Percentiles rank a stretch among this genome's conserved stretches.
Conservation (phyloP, 2,329 filamentous ascomycete species). For the Verticillium alfalfae region DNA sequence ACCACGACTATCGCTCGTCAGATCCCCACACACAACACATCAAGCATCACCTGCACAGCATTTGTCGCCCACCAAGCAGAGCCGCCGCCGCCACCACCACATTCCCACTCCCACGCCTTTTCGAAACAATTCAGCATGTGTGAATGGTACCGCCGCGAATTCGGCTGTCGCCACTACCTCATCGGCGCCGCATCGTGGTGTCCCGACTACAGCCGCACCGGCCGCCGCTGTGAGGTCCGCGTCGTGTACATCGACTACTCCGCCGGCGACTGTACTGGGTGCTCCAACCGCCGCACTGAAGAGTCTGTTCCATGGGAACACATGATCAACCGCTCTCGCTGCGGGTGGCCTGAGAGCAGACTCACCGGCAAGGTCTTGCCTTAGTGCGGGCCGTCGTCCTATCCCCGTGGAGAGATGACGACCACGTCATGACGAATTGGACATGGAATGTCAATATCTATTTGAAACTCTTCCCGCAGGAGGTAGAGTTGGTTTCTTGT, state of each 20-base stretch:
- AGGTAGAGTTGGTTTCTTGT: not conserved
- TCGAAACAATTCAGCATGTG: constrained; percentile 5
- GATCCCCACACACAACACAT: not conserved
- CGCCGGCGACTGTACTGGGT: constrained; percentile 6
- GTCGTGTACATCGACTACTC: constrained; percentile 10
- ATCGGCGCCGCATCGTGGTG: constrained; percentile 12
- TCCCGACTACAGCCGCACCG: constrained; percentile 10
- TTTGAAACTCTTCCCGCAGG: not conserved
- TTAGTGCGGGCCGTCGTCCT: not conserved
- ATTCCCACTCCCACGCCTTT: too few species aligned
- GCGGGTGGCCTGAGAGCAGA: not conserved
- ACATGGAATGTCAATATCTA: not conserved
- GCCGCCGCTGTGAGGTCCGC: constrained; percentile 10
- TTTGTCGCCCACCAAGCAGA: too few species aligned
- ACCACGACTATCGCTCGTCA: not conserved
- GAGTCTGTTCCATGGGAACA: constrained; percentile 7
- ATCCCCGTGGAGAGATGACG: not conserved
- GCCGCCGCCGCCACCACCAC: too few species aligned
- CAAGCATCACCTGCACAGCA: not conserved
- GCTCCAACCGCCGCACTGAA: constrained; percentile 1
- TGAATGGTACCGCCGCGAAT: constrained; percentile 13
- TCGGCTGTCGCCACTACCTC: constrained; percentile 12
- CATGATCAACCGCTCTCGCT: constrained; percentile 6
- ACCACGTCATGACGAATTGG: not conserved
- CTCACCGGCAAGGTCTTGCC: not conserved